Evolutionary conservation across 129 eudicot species (phyloP).

Genomic region (Pulicaria dysenterica): DNA sequence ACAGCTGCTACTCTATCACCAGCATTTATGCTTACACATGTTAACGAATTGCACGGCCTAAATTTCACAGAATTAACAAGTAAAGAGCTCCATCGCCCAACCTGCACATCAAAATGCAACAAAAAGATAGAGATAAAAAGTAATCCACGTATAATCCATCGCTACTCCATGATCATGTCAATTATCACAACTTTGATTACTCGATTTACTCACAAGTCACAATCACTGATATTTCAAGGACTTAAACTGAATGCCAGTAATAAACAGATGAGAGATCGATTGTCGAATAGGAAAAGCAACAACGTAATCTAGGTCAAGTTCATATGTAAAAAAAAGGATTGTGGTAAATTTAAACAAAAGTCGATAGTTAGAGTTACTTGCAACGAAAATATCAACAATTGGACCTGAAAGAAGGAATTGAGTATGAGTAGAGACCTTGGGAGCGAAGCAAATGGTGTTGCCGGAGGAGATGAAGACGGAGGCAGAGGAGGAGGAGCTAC

Average conservation of each 20-base stretch:
- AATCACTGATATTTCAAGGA: not conserved
- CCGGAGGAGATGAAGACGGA: slow-evolving; percentile 27
- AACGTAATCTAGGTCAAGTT: slow-evolving; percentile 31
- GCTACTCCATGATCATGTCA: slow-evolving; percentile 15
- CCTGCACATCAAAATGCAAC: slow-evolving; percentile 40
- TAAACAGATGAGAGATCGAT: slow-evolving; percentile 6
- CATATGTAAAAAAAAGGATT: not conserved
- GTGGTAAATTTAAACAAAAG: slow-evolving; percentile 3
- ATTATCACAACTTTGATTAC: not conserved
- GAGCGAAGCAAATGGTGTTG: slow-evolving; percentile 27
- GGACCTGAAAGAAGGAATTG: not conserved
- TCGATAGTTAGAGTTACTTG: not conserved
- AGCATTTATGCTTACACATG: slow-evolving; percentile 34
- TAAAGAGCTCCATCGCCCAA: slow-evolving; percentile 41
- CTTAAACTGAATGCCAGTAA: not conserved
- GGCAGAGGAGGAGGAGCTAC: slow-evolving; percentile 28
- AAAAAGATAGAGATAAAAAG: not conserved
- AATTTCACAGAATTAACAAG: slow-evolving; percentile 33
- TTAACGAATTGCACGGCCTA: slow-evolving; percentile 32
- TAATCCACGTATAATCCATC: not conserved
- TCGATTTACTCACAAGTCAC: slow-evolving; percentile 11
- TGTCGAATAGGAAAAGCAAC: not conserved
- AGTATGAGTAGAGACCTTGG: slow-evolving; percentile 28
- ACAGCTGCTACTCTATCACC: slow-evolving; percentile 28
- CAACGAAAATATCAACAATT: not conserved